Conservation (phyloP, 1,139 yeast genomes). For the Magnusiomyces ingens region DNA sequence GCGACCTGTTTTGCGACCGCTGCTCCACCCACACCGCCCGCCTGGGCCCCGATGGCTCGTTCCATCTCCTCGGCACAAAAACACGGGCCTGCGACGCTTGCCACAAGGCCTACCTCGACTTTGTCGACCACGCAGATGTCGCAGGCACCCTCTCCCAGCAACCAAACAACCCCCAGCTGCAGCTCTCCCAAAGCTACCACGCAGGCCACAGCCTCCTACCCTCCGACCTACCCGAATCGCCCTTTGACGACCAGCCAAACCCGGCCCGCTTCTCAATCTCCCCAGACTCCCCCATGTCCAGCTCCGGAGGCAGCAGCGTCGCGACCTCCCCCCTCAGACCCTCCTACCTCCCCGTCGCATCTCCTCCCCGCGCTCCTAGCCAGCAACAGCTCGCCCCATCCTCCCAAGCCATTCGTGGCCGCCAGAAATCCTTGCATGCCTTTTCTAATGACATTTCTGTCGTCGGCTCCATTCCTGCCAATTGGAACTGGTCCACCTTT, state of each 20-base stretch:
- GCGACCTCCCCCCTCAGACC: slow-evolving; percentile 6
- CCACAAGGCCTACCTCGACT: slow-evolving; percentile 52
- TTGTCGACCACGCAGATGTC: slow-evolving; percentile 5
- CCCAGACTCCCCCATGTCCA: no score
- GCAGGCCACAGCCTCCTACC: neutral
- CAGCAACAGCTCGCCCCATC: no score
- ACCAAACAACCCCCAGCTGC: neutral
- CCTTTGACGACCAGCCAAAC: neutral
- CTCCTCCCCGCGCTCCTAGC: no score
- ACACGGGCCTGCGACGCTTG: slow-evolving; percentile 78
- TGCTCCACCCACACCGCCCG: slow-evolving; percentile 43
- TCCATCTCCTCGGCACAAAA: slow-evolving; percentile 67
- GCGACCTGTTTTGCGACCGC: slow-evolving; percentile 79
- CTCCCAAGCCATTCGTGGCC: slow-evolving; percentile 7
- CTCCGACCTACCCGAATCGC: neutral
- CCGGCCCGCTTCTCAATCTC: no score
- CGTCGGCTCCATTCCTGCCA: slow-evolving; percentile 35
- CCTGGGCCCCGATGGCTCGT: slow-evolving; percentile 65
- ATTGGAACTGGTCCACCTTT: slow-evolving; percentile 41
- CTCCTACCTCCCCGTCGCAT: no score
- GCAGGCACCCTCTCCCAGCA: neutral
- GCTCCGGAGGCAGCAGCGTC: neutral
- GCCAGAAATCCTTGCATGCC: slow-evolving; percentile 3
- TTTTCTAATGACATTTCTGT: slow-evolving; percentile 7
- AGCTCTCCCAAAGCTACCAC: neutral